Percentiles rank a stretch among this genome's conserved stretches.
Evolutionary conservation across 768 basidiomycete genomes (phyloP).

Genomic region (Dendrothele bispora): DNA sequence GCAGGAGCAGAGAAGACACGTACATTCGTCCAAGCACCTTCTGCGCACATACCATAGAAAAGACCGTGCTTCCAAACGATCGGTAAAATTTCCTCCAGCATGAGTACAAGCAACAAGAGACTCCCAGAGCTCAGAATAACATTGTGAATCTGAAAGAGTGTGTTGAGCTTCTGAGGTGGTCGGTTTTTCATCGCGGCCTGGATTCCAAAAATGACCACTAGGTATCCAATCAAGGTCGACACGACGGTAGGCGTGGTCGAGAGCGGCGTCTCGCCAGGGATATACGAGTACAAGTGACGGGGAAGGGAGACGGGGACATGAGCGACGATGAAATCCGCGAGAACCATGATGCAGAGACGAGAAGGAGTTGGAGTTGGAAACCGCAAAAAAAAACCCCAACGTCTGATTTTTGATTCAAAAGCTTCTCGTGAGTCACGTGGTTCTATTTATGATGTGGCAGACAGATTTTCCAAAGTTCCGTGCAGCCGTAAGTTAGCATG

Average conservation of each 20-base stretch:
- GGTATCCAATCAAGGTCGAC: conserved; percentile 72
- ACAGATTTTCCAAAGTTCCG: too few relatives aligned
- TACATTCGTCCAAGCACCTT: conserved; percentile 84
- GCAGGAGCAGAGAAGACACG: conserved; percentile 29
- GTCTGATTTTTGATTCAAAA: conserved; percentile 1
- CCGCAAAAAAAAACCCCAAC: neutral
- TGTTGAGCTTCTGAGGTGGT: conserved; percentile 71
- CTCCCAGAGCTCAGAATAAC: conserved; percentile 84
- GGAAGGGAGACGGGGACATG: conserved; percentile 60
- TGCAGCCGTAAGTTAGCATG: too few relatives aligned
- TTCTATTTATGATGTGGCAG: too few relatives aligned
- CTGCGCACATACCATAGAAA: conserved; percentile 77
- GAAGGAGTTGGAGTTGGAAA: neutral
- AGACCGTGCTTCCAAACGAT: conserved; percentile 69
- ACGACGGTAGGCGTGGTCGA: conserved; percentile 79
- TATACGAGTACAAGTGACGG: conserved; percentile 58
- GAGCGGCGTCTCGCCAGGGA: conserved; percentile 75
- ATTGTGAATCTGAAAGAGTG: conserved; percentile 90
- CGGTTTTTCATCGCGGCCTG: conserved; percentile 82
- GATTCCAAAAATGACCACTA: conserved; percentile 84
- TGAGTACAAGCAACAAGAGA: conserved; percentile 79
- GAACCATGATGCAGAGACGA: conserved; percentile 49
- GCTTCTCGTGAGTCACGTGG: too few relatives aligned
- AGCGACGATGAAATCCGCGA: conserved; percentile 71
- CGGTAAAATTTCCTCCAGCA: conserved; percentile 90